Evolutionary conservation across 139 green algal species (phyloP).

Genomic region (Chara braunii): DNA sequence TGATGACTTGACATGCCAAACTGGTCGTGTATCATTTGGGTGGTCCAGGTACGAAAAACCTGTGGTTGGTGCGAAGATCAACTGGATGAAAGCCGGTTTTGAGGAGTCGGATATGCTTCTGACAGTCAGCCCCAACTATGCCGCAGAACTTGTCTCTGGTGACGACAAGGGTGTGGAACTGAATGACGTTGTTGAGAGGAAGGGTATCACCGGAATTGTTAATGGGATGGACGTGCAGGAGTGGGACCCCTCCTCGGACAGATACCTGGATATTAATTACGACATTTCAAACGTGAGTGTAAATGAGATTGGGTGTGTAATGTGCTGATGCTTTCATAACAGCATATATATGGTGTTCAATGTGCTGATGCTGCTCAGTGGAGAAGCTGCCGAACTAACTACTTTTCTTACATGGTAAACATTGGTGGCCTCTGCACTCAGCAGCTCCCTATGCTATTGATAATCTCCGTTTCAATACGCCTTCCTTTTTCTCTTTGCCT

Average conservation of each 20-base stretch:
- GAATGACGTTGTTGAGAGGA: conserved; percentile 53
- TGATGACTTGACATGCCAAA: no score
- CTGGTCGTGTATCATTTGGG: no score
- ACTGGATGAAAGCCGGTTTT: conserved; percentile 93
- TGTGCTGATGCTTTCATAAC: no score
- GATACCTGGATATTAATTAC: conserved; percentile 90
- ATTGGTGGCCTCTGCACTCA: no score
- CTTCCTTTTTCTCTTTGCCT: no score
- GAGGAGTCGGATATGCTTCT: conserved; percentile 78
- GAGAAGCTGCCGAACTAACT: no score
- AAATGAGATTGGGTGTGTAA: no score
- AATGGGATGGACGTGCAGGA: conserved; percentile 96
- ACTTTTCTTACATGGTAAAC: no score
- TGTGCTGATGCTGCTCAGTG: no score
- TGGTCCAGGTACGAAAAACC: conserved; percentile 62
- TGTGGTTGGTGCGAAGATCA: conserved; percentile 68
- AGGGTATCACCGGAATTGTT: conserved; percentile 89
- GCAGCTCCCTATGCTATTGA: no score
- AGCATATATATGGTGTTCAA: no score
- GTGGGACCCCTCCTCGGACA: conserved; percentile 89
- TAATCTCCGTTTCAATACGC: no score
- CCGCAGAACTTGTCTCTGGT: conserved; percentile 73
- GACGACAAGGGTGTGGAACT: conserved; percentile 80
- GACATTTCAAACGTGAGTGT: conserved; percentile 66
- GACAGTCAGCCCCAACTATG: conserved; percentile 96